A percentile compares a stretch with the other conserved stretches of the same genome.
phyloP scores from a whole-genome alignment of 2,329 filamentous ascomycete species.

The Colletotrichum siamense region DNA sequence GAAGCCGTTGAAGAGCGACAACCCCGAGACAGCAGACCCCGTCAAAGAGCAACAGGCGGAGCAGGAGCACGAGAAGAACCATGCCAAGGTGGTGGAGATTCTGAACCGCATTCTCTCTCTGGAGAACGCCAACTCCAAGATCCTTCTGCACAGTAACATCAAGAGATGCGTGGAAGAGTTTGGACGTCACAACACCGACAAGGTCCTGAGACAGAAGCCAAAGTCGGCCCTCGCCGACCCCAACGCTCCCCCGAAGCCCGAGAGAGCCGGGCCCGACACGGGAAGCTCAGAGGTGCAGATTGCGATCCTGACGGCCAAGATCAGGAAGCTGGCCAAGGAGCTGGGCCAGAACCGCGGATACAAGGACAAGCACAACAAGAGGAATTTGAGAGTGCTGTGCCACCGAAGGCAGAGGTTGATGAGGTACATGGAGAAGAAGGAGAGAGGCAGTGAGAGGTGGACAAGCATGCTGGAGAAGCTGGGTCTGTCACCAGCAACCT shows the following conservation, averaged over 20 bases:
- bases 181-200: slow-evolving; percentile 89
- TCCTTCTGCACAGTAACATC: slow-evolving; percentile 82
- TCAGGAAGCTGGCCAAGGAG: slow-evolving; percentile 77
- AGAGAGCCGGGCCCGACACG: slow-evolving; percentile 86
- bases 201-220: slow-evolving; percentile 66
- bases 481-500: slow-evolving; percentile 86
- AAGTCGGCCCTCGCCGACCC: slow-evolving; percentile 48
- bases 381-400: slow-evolving; percentile 83
- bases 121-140: slow-evolving; percentile 77
- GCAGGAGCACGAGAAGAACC: slow-evolving; percentile 56
- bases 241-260: slow-evolving; percentile 43
- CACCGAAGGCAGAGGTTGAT: slow-evolving; percentile 90
- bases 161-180: slow-evolving; percentile 85
- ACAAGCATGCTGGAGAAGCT: slow-evolving; percentile 83
- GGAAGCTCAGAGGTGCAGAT: slow-evolving; percentile 98
- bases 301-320: slow-evolving; percentile 93
- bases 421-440: slow-evolving; percentile 85
- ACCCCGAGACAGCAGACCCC: slow-evolving; percentile 45
- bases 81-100: slow-evolving; percentile 75
- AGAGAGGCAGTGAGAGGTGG: slow-evolving; percentile 91
- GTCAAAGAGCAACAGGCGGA: slow-evolving; percentile 36
- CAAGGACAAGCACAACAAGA: slow-evolving; percentile 93
- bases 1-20: slow-evolving; percentile 51
- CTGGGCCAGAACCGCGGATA: slow-evolving; percentile 71
- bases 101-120: slow-evolving; percentile 81